A percentile compares a stretch with the other conserved stretches of the same genome.
Conservation (phyloP, 768 basidiomycete genomes). For the Mycena filopes region DNA sequence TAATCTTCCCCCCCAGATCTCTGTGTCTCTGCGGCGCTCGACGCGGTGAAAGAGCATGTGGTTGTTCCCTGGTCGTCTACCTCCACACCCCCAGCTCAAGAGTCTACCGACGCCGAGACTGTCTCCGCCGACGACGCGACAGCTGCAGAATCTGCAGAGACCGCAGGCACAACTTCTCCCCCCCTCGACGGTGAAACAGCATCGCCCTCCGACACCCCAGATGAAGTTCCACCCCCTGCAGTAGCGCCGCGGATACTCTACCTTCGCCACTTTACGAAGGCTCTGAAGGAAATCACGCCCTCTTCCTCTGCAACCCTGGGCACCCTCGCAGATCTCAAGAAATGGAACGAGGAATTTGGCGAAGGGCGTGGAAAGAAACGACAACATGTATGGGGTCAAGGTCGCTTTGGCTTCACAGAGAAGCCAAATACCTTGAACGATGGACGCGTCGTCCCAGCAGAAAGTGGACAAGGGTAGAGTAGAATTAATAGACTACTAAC, state of each 20-base stretch:
- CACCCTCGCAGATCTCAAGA: slow-evolving; percentile 77
- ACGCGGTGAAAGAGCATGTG: slow-evolving; percentile 88
- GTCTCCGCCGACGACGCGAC: neutral
- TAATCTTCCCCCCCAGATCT: slow-evolving; percentile 65
- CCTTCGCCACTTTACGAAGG: slow-evolving; percentile 80
- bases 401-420: slow-evolving; percentile 85
- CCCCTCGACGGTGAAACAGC: slow-evolving; percentile 15
- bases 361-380: slow-evolving; percentile 77
- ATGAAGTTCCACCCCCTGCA: slow-evolving; percentile 28
- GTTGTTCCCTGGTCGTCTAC: slow-evolving; percentile 78
- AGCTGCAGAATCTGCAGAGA: slow-evolving; percentile 1
- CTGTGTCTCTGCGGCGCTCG: slow-evolving; percentile 92
- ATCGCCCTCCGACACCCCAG: slow-evolving; percentile 1
- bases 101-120: slow-evolving; percentile 2
- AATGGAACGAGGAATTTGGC: slow-evolving; percentile 96
- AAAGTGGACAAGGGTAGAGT: slow-evolving; percentile 15
- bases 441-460: slow-evolving; percentile 52
- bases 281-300: slow-evolving; percentile 89
- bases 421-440: slow-evolving; percentile 51
- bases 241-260: slow-evolving; percentile 45
- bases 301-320: slow-evolving; percentile 87
- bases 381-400: slow-evolving; percentile 87
- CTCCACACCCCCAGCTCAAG: slow-evolving; percentile 26
- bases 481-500: slow-evolving; percentile 32
- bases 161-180: neutral